Evolutionary conservation across 495 filamentous ascomycete genomes (phyloP), one percentile per base, ranked within the genome.

Genomic region (Penicillium salamii): DNA sequence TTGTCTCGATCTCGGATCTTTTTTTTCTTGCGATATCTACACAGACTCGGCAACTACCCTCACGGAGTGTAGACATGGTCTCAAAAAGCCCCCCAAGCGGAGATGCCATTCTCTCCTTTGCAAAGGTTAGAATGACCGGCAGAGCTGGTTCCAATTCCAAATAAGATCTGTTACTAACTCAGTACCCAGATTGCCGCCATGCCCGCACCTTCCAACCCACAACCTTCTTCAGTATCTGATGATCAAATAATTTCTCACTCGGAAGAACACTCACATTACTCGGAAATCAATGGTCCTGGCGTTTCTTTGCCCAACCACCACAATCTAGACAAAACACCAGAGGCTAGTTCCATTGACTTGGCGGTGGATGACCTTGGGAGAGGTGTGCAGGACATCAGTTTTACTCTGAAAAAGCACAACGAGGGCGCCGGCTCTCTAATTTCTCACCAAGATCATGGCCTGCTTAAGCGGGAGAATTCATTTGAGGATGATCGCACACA

Each of bases 401-500:
- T 76, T 14, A 58, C 47, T 36, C 57, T 55, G 21, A 62, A 63
- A 20, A 68, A 67, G 17, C 60, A 58, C 14, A 55, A 49, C 41
- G 62, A 65, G 28, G 60, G 52, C 36, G 58, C 62, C 28, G 54
- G 55, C 8, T 63, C 65, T 28, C 66, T 65, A 7, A 35, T 49
- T 28, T 62, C 61, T 42, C 55, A 36, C n/a, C 68, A 62, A 33
- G 63, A 58, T 13, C 63, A 67, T 51, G 59, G 62, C 19, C 17
- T 65, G 26, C 55, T 74, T 26, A 73, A 72, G 57, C 62, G 67
- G 40, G 67, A 73, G 46, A 66, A 61, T 39, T 76, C 66, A 7
- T 75, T 77, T 55, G 77, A 80, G 42, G 77, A 80, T 57, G 75
- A 78, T 49, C 73, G 69, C 69, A 95, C 78, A 69, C 89, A 77